Evolutionary conservation across 352 stramenopile genomes (phyloP).

Genomic region (Globisporangium radiosum): DNA sequence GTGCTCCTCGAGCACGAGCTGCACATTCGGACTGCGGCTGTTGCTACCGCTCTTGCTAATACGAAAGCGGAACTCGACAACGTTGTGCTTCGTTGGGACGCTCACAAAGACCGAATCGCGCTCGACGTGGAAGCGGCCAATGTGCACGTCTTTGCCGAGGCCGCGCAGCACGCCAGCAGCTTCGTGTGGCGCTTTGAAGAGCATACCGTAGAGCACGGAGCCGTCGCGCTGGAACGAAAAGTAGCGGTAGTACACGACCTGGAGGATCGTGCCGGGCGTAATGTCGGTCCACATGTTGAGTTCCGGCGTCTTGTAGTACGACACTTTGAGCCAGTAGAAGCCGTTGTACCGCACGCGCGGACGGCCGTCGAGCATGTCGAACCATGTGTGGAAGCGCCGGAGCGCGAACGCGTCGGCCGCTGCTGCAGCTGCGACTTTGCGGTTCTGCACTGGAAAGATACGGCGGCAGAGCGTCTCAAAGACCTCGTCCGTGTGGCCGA

Average conservation of each 20-base stretch:
- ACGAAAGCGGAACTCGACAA: slow-evolving; percentile 63
- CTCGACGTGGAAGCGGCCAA: slow-evolving; percentile 57
- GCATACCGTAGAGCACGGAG: slow-evolving; percentile 68
- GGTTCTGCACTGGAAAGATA: slow-evolving; percentile 59
- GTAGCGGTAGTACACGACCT: slow-evolving; percentile 81
- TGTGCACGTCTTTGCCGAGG: slow-evolving; percentile 33
- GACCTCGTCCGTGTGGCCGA: slow-evolving; percentile 44
- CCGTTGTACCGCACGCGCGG: slow-evolving; percentile 75
- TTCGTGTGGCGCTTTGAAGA: slow-evolving; percentile 68
- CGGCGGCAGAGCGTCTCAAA: slow-evolving; percentile 64
- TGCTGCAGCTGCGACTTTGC: slow-evolving; percentile 28
- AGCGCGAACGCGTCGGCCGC: slow-evolving; percentile 52
- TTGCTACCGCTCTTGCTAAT: slow-evolving; percentile 27
- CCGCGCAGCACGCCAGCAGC: slow-evolving; percentile 23
- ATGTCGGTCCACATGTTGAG: slow-evolving; percentile 82
- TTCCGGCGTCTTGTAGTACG: slow-evolving; percentile 84
- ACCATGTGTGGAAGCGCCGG: slow-evolving; percentile 61
- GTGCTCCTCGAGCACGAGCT: slow-evolving; percentile 60
- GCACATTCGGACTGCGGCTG: slow-evolving; percentile 22
- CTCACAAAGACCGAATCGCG: slow-evolving; percentile 59
- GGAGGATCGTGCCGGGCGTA: slow-evolving; percentile 57
- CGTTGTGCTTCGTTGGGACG: slow-evolving; percentile 57
- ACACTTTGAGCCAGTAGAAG: slow-evolving; percentile 73
- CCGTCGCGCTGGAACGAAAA: slow-evolving; percentile 75
- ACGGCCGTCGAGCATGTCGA: slow-evolving; percentile 59